Evolutionary conservation across 2,329 filamentous ascomycete species (phyloP), one percentile per base, ranked within the genome.

Genomic region (Verticillium nubilum): DNA sequence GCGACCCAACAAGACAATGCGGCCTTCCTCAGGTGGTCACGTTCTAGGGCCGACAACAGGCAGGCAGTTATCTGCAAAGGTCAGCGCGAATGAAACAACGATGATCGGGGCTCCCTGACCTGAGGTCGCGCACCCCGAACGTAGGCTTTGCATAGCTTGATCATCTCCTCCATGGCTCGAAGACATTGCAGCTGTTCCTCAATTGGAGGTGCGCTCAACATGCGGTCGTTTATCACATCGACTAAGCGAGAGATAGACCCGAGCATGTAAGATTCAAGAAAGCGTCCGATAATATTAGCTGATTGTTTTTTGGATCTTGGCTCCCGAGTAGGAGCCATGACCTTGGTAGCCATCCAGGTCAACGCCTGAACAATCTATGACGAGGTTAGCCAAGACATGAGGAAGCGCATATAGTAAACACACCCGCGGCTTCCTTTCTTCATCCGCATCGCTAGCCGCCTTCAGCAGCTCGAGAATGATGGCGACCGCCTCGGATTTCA

Each of bases 201-300:
- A 70, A 82, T 67, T 75, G 78, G 64, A 74, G 83, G 83, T 60
- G 82, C 80, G 23, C 80, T 75, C 42, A 78, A 77, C 33, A 74
- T 69, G 13, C 80, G 78, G 68, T 91, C 89, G 67, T 93, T 95
- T 60, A 97, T 87, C 10, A 84, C 77, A 58, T 93, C 87, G 0
- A 91, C 91, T 64, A 98, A 86, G 35, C 88, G 84, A 6, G 91
- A 87, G 74, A 97, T 92, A 58, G 98, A 86, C 5, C 92, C 94
- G 6, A 99, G 82, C 33, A 96, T 87, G 70, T 97, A 89, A 29
- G 85, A 83, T 63, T 96, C 88, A 50, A 98, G 83, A 69, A 97
- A 98, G 0, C 83, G 78, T 1, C 86, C 87, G 26, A 96, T 79
- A 1, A 84, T 74, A 61, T 88, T 85, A 2, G 71, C 71, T 60